Evolutionary conservation across 2,329 filamentous ascomycete genomes (phyloP).

Genomic region (Trichoderma arundinaceum): DNA sequence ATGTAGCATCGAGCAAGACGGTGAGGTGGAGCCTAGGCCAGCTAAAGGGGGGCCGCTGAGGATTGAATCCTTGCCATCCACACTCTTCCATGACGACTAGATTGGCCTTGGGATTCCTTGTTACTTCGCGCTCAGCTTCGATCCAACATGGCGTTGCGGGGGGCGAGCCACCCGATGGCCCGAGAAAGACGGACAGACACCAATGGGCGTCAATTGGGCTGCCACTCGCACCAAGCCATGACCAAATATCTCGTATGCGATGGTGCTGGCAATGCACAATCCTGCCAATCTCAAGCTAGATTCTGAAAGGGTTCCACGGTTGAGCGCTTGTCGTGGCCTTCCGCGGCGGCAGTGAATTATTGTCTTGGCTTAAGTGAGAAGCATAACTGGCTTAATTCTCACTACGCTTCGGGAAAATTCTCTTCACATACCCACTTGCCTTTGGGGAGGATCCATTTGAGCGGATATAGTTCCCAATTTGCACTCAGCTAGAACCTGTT

Average conservation of each 20-base stretch:
- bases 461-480: not conserved
- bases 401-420: slow-evolving; percentile 3
- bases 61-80: slow-evolving; percentile 24
- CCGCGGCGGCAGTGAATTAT: not conserved
- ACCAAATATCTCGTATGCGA: slow-evolving; percentile 16
- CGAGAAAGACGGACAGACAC: slow-evolving; percentile 4
- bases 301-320: not conserved
- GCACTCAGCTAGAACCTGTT: not conserved
- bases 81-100: not conserved
- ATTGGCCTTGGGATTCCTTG: not conserved
- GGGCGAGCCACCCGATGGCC: slow-evolving; percentile 23
- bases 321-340: not conserved
- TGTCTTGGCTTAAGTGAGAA: not conserved
- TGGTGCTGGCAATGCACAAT: not conserved
- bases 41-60: slow-evolving; percentile 2
- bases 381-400: not conserved
- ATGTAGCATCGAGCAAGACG: slow-evolving; percentile 20
- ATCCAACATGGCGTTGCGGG: slow-evolving; percentile 2
- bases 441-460: not conserved
- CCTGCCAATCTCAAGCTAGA: not conserved
- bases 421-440: not conserved
- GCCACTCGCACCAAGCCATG: not conserved
- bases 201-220: slow-evolving; percentile 15
- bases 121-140: not conserved
- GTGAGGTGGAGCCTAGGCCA: slow-evolving; percentile 18